A percentile compares a stretch with the other conserved stretches of the same genome.
phyloP scores from a whole-genome alignment of 2,329 filamentous ascomycete species.

The Rhynchosporium graminicola region DNA sequence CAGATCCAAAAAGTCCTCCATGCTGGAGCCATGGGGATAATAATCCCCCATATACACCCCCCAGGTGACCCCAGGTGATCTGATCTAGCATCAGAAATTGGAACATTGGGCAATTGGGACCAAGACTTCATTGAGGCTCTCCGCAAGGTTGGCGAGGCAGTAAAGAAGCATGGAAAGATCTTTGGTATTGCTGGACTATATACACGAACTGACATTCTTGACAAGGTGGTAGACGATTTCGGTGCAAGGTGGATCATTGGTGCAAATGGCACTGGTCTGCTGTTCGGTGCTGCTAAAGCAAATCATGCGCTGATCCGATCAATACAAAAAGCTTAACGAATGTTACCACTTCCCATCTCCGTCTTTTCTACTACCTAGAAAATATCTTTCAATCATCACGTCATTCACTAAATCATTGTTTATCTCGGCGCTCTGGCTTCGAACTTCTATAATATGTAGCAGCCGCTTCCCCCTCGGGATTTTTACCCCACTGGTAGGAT shows the following conservation, averaged over 20 bases:
- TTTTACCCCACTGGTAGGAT: conserved; percentile 1
- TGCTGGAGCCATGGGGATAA: not conserved
- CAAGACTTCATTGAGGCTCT: not conserved
- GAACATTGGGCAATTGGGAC: not conserved
- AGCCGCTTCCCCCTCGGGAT: not conserved
- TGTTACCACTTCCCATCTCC: too few relatives aligned
- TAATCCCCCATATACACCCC: not conserved
- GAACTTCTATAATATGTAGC: not conserved
- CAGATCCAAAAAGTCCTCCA: not conserved
- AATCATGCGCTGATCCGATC: not conserved
- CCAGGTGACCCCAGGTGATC: not conserved
- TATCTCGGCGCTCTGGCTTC: not conserved
- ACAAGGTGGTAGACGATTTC: not conserved
- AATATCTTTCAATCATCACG: too few relatives aligned
- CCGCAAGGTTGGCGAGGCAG: not conserved
- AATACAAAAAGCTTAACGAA: not conserved
- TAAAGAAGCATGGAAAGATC: not conserved
- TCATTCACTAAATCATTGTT: too few relatives aligned
- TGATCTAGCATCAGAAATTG: not conserved
- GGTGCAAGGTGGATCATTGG: not conserved
- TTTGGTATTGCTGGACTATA: not conserved
- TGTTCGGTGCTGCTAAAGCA: not conserved
- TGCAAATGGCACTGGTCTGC: not conserved
- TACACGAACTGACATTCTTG: not conserved
- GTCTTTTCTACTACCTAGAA: too few relatives aligned